Conservation (phyloP, 1,284 basidiomycete species). For the Ganoderma lingzhi region DNA sequence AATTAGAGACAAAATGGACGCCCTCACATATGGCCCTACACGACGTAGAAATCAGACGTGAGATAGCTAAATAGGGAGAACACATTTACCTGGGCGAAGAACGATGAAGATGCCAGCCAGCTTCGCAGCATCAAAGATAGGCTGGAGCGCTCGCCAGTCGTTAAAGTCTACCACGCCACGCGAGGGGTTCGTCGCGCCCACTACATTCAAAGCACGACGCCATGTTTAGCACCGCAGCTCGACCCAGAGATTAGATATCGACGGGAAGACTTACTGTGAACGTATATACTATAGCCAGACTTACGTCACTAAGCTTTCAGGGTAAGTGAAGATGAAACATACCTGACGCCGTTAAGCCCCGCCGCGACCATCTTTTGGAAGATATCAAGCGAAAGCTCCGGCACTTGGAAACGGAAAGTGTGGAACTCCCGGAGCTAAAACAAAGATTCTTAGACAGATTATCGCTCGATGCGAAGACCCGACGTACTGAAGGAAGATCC, state of each 20-base stretch:
- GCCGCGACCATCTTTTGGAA: slow-evolving; percentile 84
- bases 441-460: not conserved
- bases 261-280: slow-evolving; percentile 44
- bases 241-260: not conserved
- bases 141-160: slow-evolving; percentile 74
- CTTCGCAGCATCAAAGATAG: slow-evolving; percentile 58
- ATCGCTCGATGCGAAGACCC: not conserved
- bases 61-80: not conserved
- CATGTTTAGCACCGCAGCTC: not conserved
- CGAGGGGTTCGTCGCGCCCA: slow-evolving; percentile 77
- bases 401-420: slow-evolving; percentile 83
- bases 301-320: not conserved
- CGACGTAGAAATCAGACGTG: not conserved
- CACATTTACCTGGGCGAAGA: slow-evolving; percentile 50
- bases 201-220: slow-evolving; percentile 15
- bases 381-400: slow-evolving; percentile 83
- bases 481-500: slow-evolving; percentile 58
- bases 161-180: slow-evolving; percentile 78
- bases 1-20: too few species aligned
- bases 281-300: slow-evolving; percentile 62
- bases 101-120: slow-evolving; percentile 57
- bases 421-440: slow-evolving; percentile 79
- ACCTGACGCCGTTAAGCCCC: slow-evolving; percentile 73
- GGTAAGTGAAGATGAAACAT: not conserved
- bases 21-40: slow-evolving; percentile 40